Base-by-base conservation (phyloP, 129 eudicot species). In the Saussurea involucrata region DNA sequence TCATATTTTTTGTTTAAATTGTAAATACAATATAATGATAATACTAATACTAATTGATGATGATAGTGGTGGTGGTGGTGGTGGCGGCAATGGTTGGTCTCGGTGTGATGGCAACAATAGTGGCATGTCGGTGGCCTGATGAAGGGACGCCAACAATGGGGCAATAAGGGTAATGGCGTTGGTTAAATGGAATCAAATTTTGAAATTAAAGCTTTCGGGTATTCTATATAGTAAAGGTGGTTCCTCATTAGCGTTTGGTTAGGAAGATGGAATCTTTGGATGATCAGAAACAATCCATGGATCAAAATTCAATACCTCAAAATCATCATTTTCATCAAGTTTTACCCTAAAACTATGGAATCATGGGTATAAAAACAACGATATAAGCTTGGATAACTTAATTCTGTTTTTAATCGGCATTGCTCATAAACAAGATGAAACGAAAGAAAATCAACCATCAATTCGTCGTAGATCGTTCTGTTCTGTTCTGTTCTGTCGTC, bases 401-500 rank as follows among this genome's bases (percentile, higher is more conserved):
- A n/a, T 53, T 53, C 22, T 17, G 61, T 53, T 53, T 53, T 53
- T 6, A 17, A 53, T 53, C 21, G 60, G 21, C 60, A 49, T 49
- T 49, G 17, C 61, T 53, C 61, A 46, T 71, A 53, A 71, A 72
- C 77, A 64, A 64, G 28, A 72, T 65, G 20, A 33, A 63, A 28
- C n/a, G 34, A 78, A 61, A 79, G 58, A 79, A 24, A 44, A 58
- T 68, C 72, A 68, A 68, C 72, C 42, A 68, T 68, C 49, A 40
- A 68, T 34, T 68, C 72, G 61, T 29, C 65, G 65, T 60, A 8
- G 25, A 60, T 60, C 65, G 27, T 71, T 65, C 34, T 64, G 83
- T 79, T 76, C 34, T 64, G 83, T 79, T 76, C 73, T 70, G 25
- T 72, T 49, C 34, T 64, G 83, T 79, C 78, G 78, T 70, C 84